phyloP scores from a whole-genome alignment of 2,329 filamentous ascomycete genomes.

The Trichoderma koningiopsis region DNA sequence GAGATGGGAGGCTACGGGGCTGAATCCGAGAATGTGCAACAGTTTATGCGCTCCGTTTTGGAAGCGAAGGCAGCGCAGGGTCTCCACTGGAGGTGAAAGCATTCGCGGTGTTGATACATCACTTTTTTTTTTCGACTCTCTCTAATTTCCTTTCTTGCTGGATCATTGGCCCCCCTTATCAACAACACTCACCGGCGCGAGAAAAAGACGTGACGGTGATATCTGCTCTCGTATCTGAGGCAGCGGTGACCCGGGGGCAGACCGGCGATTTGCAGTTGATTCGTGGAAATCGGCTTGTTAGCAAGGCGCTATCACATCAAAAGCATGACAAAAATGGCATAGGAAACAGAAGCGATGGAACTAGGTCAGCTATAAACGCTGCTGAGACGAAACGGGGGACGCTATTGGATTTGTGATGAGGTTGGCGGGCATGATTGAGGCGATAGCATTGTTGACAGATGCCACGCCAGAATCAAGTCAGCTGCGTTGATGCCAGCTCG shows the following conservation, averaged over 20 bases:
- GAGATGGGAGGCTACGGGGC: conserved; percentile 48
- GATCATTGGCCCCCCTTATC: not conserved
- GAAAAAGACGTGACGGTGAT: not conserved
- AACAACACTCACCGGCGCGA: not conserved
- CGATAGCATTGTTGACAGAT: not conserved
- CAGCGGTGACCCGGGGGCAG: not conserved
- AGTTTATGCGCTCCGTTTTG: conserved; percentile 64
- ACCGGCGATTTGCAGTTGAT: not conserved
- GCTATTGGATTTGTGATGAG: conserved; percentile 18
- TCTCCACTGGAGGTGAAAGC: conserved; percentile 59
- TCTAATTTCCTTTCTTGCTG: not conserved
- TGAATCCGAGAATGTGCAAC: conserved; percentile 54
- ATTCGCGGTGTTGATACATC: conserved; percentile 5
- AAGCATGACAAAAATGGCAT: not conserved
- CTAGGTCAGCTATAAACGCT: conserved; percentile 1
- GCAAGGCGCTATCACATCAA: conserved; percentile 11
- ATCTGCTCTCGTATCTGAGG: not conserved
- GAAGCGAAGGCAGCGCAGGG: conserved; percentile 56
- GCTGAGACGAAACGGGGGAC: not conserved
- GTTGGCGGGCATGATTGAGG: not conserved
- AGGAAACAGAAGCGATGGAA: not conserved
- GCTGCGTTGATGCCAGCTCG: conserved; percentile 1
- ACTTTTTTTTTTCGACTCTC: not conserved
- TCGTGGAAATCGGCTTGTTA: not conserved
- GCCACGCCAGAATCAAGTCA: not conserved